phyloP scores from a whole-genome alignment of 768 basidiomycete species.

The Suillus placidus region DNA sequence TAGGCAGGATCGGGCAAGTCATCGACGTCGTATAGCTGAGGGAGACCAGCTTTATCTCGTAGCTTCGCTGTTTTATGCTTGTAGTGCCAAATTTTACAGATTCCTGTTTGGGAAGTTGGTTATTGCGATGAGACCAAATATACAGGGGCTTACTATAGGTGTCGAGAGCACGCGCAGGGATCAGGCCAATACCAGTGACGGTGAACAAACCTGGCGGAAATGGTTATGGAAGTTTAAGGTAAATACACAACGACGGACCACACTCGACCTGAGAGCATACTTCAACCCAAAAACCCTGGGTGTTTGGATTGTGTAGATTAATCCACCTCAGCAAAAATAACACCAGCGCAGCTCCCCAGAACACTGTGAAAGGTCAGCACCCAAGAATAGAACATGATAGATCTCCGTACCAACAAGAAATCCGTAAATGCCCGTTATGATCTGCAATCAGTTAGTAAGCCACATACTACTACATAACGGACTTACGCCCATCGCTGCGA shows the following conservation, averaged over 20 bases:
- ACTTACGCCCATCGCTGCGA: constrained; percentile 68
- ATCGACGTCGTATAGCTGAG: constrained; percentile 70
- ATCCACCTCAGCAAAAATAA: constrained; percentile 70
- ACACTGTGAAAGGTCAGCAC: constrained; percentile 45
- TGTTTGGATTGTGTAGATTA: constrained; percentile 66
- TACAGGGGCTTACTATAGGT: constrained; percentile 60
- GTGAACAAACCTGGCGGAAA: constrained; percentile 70
- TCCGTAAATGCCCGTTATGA: constrained; percentile 68
- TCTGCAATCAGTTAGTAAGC: constrained; percentile 1
- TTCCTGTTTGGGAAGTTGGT: constrained; percentile 45
- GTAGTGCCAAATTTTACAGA: constrained; percentile 74
- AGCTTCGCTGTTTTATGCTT: constrained; percentile 61
- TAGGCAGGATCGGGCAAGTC: constrained; percentile 80
- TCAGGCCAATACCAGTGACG: constrained; percentile 76
- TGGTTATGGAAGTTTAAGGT: neutral
- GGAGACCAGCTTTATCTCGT: constrained; percentile 64
- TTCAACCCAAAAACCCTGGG: constrained; percentile 83
- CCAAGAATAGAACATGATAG: neutral
- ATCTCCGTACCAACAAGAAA: constrained; percentile 63
- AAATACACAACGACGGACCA: constrained; percentile 43
- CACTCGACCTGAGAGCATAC: constrained; percentile 76
- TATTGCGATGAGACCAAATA: neutral
- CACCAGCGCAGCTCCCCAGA: constrained; percentile 87
- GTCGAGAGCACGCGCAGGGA: constrained; percentile 75
- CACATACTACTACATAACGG: neutral